These are phyloP conservation scores for Tilletia setariae DNA, from an alignment of 1,284 basidiomycete genomes.

Conservation along the genomic window DNA sequence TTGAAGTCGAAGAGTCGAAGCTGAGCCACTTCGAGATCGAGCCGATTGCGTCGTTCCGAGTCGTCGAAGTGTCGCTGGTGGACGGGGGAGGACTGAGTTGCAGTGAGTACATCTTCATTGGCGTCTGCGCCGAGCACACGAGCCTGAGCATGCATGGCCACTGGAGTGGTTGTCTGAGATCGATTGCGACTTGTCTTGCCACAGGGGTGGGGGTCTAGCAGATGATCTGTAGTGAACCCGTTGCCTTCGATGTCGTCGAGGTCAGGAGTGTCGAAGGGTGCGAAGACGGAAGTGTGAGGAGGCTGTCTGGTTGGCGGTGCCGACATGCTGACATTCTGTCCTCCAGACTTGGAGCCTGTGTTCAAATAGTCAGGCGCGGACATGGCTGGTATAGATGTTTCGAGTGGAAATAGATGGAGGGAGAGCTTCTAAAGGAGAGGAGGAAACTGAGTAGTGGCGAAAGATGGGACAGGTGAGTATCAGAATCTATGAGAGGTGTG, in stretches of 20 bases:
- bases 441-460: too few relatives aligned
- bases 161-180: constrained; percentile 9
- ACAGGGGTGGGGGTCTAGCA: not conserved
- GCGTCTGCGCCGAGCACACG: not conserved
- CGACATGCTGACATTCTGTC: not conserved
- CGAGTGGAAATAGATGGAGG: too few relatives aligned
- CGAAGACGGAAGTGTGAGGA: constrained; percentile 7
- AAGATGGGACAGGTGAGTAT: too few relatives aligned
- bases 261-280: constrained; percentile 8
- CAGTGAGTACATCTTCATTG: not conserved
- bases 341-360: not conserved
- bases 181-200: constrained; percentile 4
- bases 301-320: constrained; percentile 1
- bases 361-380: not conserved
- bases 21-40: constrained; percentile 1
- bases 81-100: constrained; percentile 9
- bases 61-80: not conserved
- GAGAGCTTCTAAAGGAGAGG: too few relatives aligned
- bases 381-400: not conserved
- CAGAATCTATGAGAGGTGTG: too few relatives aligned
- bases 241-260: not conserved
- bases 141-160: not conserved
- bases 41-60: too few relatives aligned
- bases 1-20: not conserved
- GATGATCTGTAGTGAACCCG: not conserved